Evolutionary conservation across 2,329 filamentous ascomycete genomes (phyloP).

Genomic region (Stagonosporopsis rhizophila): DNA sequence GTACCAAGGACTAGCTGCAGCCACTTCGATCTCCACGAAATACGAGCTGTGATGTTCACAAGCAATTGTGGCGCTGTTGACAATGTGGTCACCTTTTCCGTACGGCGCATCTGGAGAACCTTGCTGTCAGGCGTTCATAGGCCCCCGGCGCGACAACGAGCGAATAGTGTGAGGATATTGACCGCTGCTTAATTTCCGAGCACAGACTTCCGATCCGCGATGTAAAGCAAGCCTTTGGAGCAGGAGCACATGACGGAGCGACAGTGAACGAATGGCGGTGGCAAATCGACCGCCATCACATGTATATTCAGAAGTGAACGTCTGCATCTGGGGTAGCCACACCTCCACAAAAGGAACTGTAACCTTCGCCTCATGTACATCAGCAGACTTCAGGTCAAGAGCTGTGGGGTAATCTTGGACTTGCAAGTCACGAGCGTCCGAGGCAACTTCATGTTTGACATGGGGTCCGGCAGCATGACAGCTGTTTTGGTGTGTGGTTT

Average conservation of each 20-base stretch:
- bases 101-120: constrained; percentile 44
- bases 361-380: constrained; percentile 26
- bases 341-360: constrained; percentile 21
- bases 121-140: constrained; percentile 26
- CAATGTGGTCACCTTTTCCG: constrained; percentile 32
- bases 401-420: constrained; percentile 8
- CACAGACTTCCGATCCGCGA: constrained; percentile 3
- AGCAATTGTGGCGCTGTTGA: constrained; percentile 39
- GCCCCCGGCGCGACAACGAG: constrained; percentile 8
- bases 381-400: constrained; percentile 24
- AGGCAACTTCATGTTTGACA: neutral
- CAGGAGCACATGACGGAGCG: constrained; percentile 16
- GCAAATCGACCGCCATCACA: constrained; percentile 25
- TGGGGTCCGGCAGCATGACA: neutral
- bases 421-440: constrained; percentile 23
- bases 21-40: constrained; percentile 17
- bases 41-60: constrained; percentile 31
- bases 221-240: neutral
- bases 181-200: neutral
- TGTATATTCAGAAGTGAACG: constrained; percentile 21
- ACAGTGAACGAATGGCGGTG: constrained; percentile 26
- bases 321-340: constrained; percentile 19
- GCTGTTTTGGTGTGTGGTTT: neutral
- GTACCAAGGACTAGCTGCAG: constrained; percentile 17
- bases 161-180: neutral